phyloP scores from a whole-genome alignment of 169 alveolate species.

The Cardiosporidium cionae region DNA sequence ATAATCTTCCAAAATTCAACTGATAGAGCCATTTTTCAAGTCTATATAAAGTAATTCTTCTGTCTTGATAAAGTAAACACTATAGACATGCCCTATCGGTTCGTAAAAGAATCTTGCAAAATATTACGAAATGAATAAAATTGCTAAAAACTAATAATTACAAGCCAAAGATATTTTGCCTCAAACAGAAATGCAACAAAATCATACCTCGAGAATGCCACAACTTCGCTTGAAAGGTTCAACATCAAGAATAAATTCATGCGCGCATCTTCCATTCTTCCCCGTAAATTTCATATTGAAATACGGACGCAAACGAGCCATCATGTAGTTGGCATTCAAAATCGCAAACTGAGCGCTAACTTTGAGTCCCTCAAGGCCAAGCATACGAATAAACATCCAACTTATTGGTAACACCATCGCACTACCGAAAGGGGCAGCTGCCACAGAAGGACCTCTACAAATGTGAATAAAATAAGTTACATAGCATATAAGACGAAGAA shows the following conservation, averaged over 20 bases:
- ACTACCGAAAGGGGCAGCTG: conserved; percentile 54
- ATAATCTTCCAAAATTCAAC: too few relatives aligned
- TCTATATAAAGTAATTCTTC: too few relatives aligned
- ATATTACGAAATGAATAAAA: too few relatives aligned
- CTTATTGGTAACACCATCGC: conserved; percentile 72
- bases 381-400: conserved; percentile 56
- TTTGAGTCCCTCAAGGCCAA: conserved; percentile 57
- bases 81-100: too few relatives aligned
- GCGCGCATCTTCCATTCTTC: conserved; percentile 57
- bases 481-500: too few relatives aligned
- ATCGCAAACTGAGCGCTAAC: conserved; percentile 56
- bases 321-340: conserved; percentile 73
- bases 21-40: too few relatives aligned
- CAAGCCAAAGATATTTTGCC: too few relatives aligned
- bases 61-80: too few relatives aligned
- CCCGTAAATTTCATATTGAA: conserved; percentile 50
- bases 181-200: too few relatives aligned
- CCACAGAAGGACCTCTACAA: conserved; percentile 30
- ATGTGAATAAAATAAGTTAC: too few relatives aligned
- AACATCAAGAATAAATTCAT: conserved; percentile 71
- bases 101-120: too few relatives aligned
- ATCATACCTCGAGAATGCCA: conserved; percentile 41
- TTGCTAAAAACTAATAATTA: too few relatives aligned
- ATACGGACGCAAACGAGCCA: conserved; percentile 47
- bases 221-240: conserved; percentile 57